Base-by-base conservation (phyloP, 108 stramenopile species). In the Seminavis robusta region DNA sequence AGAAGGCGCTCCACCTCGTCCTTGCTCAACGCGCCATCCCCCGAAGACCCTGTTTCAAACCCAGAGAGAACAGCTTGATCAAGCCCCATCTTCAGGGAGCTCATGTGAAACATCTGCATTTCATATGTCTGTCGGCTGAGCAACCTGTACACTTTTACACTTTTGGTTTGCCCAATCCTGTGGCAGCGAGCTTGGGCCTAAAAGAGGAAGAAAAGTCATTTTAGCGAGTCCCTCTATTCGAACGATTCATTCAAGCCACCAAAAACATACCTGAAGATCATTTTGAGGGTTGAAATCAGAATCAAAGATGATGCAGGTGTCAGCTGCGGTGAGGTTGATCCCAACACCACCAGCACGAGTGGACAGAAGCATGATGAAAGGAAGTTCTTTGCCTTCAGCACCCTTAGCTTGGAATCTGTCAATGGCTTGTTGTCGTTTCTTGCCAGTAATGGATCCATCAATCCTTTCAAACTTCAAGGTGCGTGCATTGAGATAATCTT, bases 141-240 rank as follows among this genome's bases (percentile, higher is more conserved):
- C 27, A 99, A 78, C 15, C 98, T 92, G 71, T 95, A 98, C 17
- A 79, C 57, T 55, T 77, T 91, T 20, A 95, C 94, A 19, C 60
- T 68, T 52, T 96, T 96, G 34, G 94, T 98, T 69, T 99, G 99
- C 0, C 99, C 99, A 62, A 99, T 99, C 32, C 98, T 79, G 59
- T 99, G 99, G 55, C 96, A 97, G 3, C 98, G 78, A n/a, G 87
- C 91, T 62, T 88, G 86, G 6, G 97, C 97, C 45, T 52, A 43
- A 5, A 36, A 10, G n/a, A n/a, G n/a, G n/a, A n/a, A n/a, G n/a
- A n/a, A n/a, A n/a, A n/a, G n/a, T n/a, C n/a, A n/a, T n/a, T n/a
- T n/a, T n/a, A n/a, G n/a, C n/a, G n/a, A n/a, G n/a, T n/a, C n/a
- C n/a, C n/a, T n/a, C n/a, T n/a, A n/a, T n/a, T n/a, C n/a, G n/a